Evolutionary conservation across 495 filamentous ascomycete genomes (phyloP).

Genomic region (Lindgomyces ingoldianus): DNA sequence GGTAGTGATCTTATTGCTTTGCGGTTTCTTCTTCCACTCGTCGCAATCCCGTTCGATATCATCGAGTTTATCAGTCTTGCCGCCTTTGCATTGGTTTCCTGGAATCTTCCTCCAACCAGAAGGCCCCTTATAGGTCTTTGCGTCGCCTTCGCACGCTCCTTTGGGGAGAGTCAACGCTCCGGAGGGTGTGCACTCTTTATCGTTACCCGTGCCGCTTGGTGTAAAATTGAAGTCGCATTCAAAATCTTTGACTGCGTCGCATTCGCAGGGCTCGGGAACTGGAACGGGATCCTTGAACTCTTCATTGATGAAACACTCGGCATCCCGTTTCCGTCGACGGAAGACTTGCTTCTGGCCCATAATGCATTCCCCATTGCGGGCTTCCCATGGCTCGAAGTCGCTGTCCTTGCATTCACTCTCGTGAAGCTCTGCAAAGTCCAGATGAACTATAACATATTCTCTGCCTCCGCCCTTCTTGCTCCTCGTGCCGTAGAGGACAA

Average conservation of each 20-base stretch:
- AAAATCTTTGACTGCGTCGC: slow-evolving; percentile 71
- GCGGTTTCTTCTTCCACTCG: slow-evolving; percentile 49
- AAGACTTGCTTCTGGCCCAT: slow-evolving; percentile 94
- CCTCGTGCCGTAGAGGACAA: slow-evolving; percentile 65
- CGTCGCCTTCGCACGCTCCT: slow-evolving; percentile 64
- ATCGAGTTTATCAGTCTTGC: slow-evolving; percentile 58
- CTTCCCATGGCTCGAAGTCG: slow-evolving; percentile 87
- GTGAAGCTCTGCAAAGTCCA: slow-evolving; percentile 83
- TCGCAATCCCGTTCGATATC: slow-evolving; percentile 59
- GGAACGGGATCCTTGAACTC: slow-evolving; percentile 74
- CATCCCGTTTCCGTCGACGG: slow-evolving; percentile 75
- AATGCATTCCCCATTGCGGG: slow-evolving; percentile 80
- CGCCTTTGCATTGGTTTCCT: slow-evolving; percentile 79
- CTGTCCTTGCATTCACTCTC: slow-evolving; percentile 74
- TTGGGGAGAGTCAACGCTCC: slow-evolving; percentile 54
- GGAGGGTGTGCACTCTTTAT: slow-evolving; percentile 64
- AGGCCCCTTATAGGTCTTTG: slow-evolving; percentile 73
- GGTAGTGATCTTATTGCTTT: slow-evolving; percentile 62
- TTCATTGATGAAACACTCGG: slow-evolving; percentile 84
- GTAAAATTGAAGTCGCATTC: slow-evolving; percentile 94
- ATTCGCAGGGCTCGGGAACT: slow-evolving; percentile 70
- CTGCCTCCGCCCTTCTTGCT: slow-evolving; percentile 48
- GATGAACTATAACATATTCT: slow-evolving; percentile 61
- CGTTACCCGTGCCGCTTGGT: slow-evolving; percentile 54
- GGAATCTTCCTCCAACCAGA: slow-evolving; percentile 93